Evolutionary conservation across 129 eudicot species (phyloP), one percentile per base, ranked within the genome.

Genomic region (carrot (Daucus carota)): DNA sequence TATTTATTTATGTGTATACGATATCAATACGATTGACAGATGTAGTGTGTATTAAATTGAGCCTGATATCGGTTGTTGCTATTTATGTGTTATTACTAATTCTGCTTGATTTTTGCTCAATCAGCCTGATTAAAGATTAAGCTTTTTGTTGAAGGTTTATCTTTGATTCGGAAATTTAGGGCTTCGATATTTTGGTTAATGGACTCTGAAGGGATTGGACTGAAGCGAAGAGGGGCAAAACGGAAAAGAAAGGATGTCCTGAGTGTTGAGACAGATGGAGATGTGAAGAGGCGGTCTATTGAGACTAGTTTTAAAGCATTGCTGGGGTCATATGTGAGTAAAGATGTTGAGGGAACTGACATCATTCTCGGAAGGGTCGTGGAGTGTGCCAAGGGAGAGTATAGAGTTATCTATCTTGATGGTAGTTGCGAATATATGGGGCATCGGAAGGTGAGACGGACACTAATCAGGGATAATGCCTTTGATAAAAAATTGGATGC

Each of bases 391-490:
- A 34, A 85, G 18, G 97, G 99, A 31, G 85, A 91, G 82, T 94
- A 94, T 79, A 86, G 93, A 80, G 79, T 94, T 80, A 88, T 87
- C 65, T 94, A 91, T 71, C 97, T 91, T 76, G 97, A 94, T 77
- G 99, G 99, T 48, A 96, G 91, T 85, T 94, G 76, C 65, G 99
- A 94, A 88, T 97, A 94, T 79, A 77, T 91, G 82, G 89, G 88
- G 70, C 86, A 88, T 24, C 72, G 80, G 44, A 96, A 94, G 79
- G 76, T 85, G 77, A 88, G 75, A 78, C 84, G 2, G 72, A 34
- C 73, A 78, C 63, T 89, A 75, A 77, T 91, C 70, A 81, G 42
- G 78, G 96, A 94, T 22, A 65, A 63, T 33, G 87, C 79, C 17
- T 84, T 94, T 78, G 87, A 76, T 78, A 84, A 77, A 22, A 85